These are phyloP conservation scores for Bipolaris cookei DNA, from an alignment of 2,329 filamentous ascomycete genomes.

Conservation along the genomic window DNA sequence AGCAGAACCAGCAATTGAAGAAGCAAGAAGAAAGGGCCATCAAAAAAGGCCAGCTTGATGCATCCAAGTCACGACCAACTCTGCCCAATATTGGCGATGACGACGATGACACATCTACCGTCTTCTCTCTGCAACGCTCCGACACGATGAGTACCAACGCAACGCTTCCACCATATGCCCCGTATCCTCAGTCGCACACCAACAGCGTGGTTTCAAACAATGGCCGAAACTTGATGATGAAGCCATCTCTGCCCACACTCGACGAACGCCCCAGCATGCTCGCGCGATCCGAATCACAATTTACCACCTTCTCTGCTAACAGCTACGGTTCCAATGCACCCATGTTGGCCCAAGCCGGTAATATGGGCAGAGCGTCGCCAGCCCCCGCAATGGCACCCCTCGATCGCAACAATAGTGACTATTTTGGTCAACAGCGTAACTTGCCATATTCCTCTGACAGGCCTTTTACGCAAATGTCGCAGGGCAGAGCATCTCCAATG, in stretches of 20 bases:
- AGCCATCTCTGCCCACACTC: constrained; percentile 53
- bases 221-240: constrained; percentile 35
- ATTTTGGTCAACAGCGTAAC: constrained; percentile 33
- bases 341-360: constrained; percentile 64
- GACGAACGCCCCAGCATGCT: constrained; percentile 45
- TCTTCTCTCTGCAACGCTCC: constrained; percentile 45
- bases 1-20: constrained; percentile 66
- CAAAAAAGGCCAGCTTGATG: constrained; percentile 55
- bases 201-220: constrained; percentile 60
- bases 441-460: constrained; percentile 33
- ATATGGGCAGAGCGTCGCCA: constrained; percentile 60
- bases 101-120: constrained; percentile 50
- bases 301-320: constrained; percentile 59
- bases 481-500: constrained; percentile 39
- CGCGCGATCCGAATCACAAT: constrained; percentile 58
- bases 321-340: constrained; percentile 70
- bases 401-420: constrained; percentile 34
- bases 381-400: constrained; percentile 40
- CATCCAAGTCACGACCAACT: constrained; percentile 45
- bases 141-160: constrained; percentile 39
- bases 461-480: constrained; percentile 40
- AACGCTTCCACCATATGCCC: constrained; percentile 53
- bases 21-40: constrained; percentile 49
- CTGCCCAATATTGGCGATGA: constrained; percentile 50
- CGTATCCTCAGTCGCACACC: constrained; percentile 61